Base-by-base conservation (phyloP, 805 yeast species). In the Kuraishia cidri region DNA sequence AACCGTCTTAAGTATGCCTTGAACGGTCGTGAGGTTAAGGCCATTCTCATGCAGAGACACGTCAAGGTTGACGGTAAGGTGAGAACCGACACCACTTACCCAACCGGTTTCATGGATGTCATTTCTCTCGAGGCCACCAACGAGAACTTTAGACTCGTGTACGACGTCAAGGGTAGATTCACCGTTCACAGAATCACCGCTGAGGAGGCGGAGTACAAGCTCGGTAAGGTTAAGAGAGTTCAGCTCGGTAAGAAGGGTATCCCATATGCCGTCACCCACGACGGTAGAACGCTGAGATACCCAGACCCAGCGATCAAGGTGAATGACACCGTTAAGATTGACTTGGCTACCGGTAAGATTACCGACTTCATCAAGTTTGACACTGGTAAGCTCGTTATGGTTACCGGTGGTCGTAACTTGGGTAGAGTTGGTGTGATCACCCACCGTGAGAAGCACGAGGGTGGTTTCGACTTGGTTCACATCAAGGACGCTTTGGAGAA, bases 81-180 rank as follows among this genome's bases (percentile, higher is more conserved):
- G 56, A 88, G 97, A 86, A 90, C 98, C 55, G 97, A 92, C 68
- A 64, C 95, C 48, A 92, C 97, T 50, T 90, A 63, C 95, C 98
- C 98, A 67, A 83, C 97, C 62, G 98, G 98, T 61, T 90, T 92
- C 85, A 88, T 88, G 97, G 98, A 90, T 66, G 97, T 92, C 55
- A 86, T 90, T 71, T 54, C 95, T 50, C 74, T 90, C 60, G 97
- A 90, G 65, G 95, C 95, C 64, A 90, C 98, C 70, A 86, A 87
- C 70, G 98, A 90, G 75, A 81, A 90, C 90, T 90, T 90, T 86
- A 88, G 98, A 78, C 83, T 90, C 64, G 82, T 90, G 60, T 90
- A 87, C 79, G 98, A 90, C 65, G 79, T 86, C 65, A 90, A 90
- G 78, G 98, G 97, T 72, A 88, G 96, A 75, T 90, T 88, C 59